These are phyloP conservation scores for Aspergillus sp. DNA, from an alignment of 2,329 filamentous ascomycete species.

Conservation along the genomic window DNA sequence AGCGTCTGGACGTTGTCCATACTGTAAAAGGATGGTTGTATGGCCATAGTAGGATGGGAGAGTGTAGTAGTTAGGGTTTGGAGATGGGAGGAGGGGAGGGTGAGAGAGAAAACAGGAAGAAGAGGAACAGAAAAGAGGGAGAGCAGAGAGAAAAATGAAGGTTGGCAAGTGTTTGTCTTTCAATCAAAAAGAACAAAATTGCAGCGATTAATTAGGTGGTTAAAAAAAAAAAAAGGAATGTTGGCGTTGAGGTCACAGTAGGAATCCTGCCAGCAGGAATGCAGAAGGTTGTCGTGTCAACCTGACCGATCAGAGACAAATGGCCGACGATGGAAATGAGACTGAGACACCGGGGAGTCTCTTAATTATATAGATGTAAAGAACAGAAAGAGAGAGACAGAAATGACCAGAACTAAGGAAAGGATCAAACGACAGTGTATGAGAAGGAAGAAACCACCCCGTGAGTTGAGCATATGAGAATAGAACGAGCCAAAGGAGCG, in stretches of 20 bases:
- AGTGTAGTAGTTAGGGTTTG: not conserved
- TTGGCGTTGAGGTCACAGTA: constrained; percentile 8
- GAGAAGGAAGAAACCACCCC: not conserved
- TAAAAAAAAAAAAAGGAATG: constrained; percentile 14
- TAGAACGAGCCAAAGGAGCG: not conserved
- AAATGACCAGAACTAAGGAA: constrained; percentile 18
- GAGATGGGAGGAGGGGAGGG: not conserved
- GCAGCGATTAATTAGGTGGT: too few species aligned
- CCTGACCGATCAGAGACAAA: constrained; percentile 15
- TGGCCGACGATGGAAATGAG: not conserved
- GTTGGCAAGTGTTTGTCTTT: constrained; percentile 1
- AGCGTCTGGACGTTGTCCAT: constrained; percentile 20
- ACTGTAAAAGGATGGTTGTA: constrained; percentile 1
- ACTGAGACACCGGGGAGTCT: not conserved
- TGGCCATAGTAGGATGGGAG: constrained; percentile 4
- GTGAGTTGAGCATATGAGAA: not conserved
- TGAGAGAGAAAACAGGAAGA: constrained; percentile 4
- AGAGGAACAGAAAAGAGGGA: not conserved
- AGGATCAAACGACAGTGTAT: constrained; percentile 4
- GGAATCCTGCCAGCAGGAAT: constrained; percentile 35
- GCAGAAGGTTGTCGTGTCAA: constrained; percentile 39
- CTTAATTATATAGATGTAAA: constrained; percentile 2
- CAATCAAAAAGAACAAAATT: not conserved
- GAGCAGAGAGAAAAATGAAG: not conserved
- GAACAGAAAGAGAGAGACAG: constrained; percentile 4